Percentiles rank a stretch among this genome's conserved stretches.
These are phyloP conservation scores for Phytophthora fragariaefolia DNA, from an alignment of 352 stramenopile genomes.

Conservation along the genomic window DNA sequence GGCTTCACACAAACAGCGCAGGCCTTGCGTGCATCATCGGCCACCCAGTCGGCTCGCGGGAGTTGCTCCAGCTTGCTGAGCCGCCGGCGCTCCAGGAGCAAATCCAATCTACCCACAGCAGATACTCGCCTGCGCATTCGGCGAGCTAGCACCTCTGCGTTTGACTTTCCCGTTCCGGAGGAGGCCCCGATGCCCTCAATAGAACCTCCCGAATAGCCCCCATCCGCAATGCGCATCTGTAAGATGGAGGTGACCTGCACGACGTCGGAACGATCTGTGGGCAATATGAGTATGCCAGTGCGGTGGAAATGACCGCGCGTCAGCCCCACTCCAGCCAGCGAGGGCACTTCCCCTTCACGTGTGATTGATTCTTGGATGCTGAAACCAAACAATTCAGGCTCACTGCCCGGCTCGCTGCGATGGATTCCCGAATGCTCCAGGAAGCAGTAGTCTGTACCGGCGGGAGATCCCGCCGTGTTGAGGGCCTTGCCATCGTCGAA, in stretches of 20 bases:
- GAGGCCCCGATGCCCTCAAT: constrained; percentile 30
- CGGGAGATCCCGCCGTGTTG: constrained; percentile 36
- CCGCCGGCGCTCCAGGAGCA: constrained; percentile 63
- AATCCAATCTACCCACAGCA: constrained; percentile 50
- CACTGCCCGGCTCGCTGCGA: constrained; percentile 5
- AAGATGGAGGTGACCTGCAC: constrained; percentile 75
- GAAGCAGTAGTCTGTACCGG: constrained; percentile 79
- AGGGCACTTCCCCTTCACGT: constrained; percentile 65
- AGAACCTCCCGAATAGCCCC: constrained; percentile 7
- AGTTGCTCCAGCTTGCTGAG: constrained; percentile 68
- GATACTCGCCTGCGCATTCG: constrained; percentile 58
- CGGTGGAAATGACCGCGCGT: constrained; percentile 61
- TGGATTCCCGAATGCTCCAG: constrained; percentile 74
- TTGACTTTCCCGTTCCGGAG: constrained; percentile 19
- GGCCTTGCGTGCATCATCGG: constrained; percentile 56
- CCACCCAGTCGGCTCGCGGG: constrained; percentile 58
- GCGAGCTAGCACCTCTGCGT: constrained; percentile 29
- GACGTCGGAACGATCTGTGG: constrained; percentile 61
- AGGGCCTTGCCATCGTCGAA: constrained; percentile 57
- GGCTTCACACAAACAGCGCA: constrained; percentile 74
- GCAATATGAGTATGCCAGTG: constrained; percentile 68
- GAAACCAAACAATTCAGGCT: constrained; percentile 57
- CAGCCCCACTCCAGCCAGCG: constrained; percentile 60
- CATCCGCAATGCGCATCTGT: constrained; percentile 54
- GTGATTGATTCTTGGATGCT: constrained; percentile 73